These are phyloP conservation scores for Phlebopus sp. DNA, from an alignment of 1,284 basidiomycete genomes.

Conservation along the genomic window DNA sequence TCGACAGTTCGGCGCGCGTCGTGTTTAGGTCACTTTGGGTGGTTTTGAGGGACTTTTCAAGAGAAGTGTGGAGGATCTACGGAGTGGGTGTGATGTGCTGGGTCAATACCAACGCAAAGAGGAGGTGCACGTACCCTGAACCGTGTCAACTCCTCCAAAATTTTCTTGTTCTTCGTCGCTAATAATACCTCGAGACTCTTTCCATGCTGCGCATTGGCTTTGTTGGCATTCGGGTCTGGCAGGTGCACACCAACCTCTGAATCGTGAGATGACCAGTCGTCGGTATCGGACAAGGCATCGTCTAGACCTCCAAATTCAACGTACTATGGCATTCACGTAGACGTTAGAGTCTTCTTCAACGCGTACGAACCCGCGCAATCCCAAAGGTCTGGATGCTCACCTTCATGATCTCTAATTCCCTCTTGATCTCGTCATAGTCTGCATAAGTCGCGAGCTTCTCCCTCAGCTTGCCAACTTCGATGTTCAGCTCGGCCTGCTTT, in stretches of 20 bases:
- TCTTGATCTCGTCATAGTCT: slow-evolving; percentile 95
- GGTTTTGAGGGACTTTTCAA: slow-evolving; percentile 64
- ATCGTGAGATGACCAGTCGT: slow-evolving; percentile 39
- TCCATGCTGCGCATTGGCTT: slow-evolving; percentile 70
- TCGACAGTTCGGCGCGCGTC: slow-evolving; percentile 67
- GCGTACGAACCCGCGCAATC: background rate
- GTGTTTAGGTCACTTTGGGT: slow-evolving; percentile 58
- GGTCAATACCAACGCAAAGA: background rate
- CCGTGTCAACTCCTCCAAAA: slow-evolving; percentile 92
- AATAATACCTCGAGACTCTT: slow-evolving; percentile 89
- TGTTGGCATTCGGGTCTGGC: slow-evolving; percentile 85
- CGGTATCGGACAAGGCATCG: slow-evolving; percentile 50
- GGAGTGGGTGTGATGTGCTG: slow-evolving; percentile 3
- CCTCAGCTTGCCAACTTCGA: slow-evolving; percentile 68
- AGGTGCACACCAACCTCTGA: slow-evolving; percentile 49
- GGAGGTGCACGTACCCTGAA: slow-evolving; percentile 59
- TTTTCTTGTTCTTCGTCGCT: slow-evolving; percentile 89
- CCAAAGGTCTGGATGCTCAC: slow-evolving; percentile 38
- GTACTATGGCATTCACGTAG: slow-evolving; percentile 50
- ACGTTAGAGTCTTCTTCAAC: background rate
- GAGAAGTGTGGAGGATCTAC: slow-evolving; percentile 81
- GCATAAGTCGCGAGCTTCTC: slow-evolving; percentile 66
- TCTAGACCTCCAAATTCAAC: slow-evolving; percentile 91
- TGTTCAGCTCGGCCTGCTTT: slow-evolving; percentile 36
- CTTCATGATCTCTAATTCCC: slow-evolving; percentile 97